phyloP scores from a whole-genome alignment of 768 basidiomycete species.

The Mycena haematopus region DNA sequence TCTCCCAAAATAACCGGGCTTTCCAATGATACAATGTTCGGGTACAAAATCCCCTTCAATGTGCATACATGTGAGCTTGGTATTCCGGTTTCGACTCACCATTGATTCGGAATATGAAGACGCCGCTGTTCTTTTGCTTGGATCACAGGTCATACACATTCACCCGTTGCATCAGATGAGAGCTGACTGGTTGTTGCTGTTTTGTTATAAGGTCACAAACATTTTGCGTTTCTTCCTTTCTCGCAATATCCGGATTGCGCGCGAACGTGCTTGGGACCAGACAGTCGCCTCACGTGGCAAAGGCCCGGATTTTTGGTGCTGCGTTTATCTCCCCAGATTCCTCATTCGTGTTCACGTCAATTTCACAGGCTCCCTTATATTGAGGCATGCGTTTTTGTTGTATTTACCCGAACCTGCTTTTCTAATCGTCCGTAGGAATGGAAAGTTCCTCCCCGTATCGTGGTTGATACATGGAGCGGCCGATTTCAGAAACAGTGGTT shows the following conservation, averaged over 20 bases:
- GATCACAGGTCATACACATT: constrained; percentile 59
- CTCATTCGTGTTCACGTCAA: background rate
- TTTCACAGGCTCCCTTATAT: constrained; percentile 25
- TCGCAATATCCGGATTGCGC: constrained; percentile 81
- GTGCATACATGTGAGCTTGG: constrained; percentile 67
- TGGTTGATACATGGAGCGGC: constrained; percentile 37
- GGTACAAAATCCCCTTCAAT: constrained; percentile 68
- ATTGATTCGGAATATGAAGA: constrained; percentile 48
- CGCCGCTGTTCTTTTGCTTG: constrained; percentile 75
- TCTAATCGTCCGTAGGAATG: constrained; percentile 78
- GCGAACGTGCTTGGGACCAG: constrained; percentile 79
- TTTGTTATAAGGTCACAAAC: constrained; percentile 55
- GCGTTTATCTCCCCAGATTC: background rate
- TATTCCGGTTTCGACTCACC: background rate
- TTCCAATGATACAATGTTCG: constrained; percentile 68
- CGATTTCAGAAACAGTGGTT: constrained; percentile 41
- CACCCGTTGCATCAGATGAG: background rate
- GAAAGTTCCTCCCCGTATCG: constrained; percentile 60
- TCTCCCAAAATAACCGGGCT: constrained; percentile 70
- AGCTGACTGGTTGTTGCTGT: background rate
- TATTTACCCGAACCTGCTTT: background rate
- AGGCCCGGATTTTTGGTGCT: constrained; percentile 76
- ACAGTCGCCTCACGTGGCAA: constrained; percentile 87
- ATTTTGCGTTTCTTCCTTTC: constrained; percentile 86
- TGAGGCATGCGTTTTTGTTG: constrained; percentile 5